Conservation (phyloP, 768 basidiomycete genomes). For the Rhizopogon rudus region DNA sequence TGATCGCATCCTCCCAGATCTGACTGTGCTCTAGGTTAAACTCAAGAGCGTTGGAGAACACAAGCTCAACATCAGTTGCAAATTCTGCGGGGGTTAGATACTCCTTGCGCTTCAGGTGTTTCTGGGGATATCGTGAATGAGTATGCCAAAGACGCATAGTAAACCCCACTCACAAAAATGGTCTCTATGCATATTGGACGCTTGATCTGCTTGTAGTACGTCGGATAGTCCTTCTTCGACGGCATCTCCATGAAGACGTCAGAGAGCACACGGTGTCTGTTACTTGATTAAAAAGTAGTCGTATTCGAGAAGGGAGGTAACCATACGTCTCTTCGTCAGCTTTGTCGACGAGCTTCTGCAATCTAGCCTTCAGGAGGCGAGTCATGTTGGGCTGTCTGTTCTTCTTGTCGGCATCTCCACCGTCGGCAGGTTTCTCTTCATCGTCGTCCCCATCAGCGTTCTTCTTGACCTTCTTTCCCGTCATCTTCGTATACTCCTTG, state of each 20-base stretch:
- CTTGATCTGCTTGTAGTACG: constrained; percentile 78
- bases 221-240: constrained; percentile 69
- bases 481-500: constrained; percentile 42
- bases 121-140: constrained; percentile 38
- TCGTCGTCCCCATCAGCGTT: constrained; percentile 34
- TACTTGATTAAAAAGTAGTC: background rate
- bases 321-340: constrained; percentile 62
- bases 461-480: constrained; percentile 36
- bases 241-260: constrained; percentile 84
- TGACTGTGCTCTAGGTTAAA: constrained; percentile 86
- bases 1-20: constrained; percentile 76
- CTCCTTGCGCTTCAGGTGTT: constrained; percentile 75
- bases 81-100: constrained; percentile 68
- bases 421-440: constrained; percentile 36
- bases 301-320: background rate
- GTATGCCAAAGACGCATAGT: background rate
- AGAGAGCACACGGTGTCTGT: constrained; percentile 63
- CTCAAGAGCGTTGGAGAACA: constrained; percentile 83
- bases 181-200: constrained; percentile 74
- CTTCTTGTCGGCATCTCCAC: constrained; percentile 40
- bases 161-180: constrained; percentile 56
- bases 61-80: constrained; percentile 81
- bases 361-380: constrained; percentile 58
- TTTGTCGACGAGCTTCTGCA: constrained; percentile 72
- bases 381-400: constrained; percentile 59